Evolutionary conservation across 768 basidiomycete species (phyloP), one percentile per base, ranked within the genome.

Genomic region (Phanerodontia chrysosporium): DNA sequence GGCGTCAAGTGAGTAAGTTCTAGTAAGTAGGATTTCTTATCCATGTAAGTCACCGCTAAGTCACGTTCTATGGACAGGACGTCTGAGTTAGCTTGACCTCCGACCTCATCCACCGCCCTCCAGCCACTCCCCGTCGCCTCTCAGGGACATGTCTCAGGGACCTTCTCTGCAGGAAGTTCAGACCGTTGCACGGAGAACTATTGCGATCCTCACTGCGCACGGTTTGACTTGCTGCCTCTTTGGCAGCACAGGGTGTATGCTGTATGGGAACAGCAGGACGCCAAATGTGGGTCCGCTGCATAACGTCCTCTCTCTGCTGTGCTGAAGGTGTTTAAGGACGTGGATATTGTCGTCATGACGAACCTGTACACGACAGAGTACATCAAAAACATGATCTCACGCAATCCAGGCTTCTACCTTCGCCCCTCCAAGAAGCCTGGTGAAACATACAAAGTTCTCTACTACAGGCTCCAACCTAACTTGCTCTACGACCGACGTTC

Each of bases 281-380:
- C 69, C 70, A 0, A 65, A 65, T 42, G 68, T 67, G 29, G 28
- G 63, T 54, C n/a, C n/a, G n/a, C n/a, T 3, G 16, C 35, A 13
- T 13, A n/a, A 9, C 51, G 44, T 45, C 13, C 7, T 35, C 13
- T 35, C 32, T 13, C 13, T 13, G 28, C 29, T 28, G 4, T n/a
- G 27, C 21, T 46, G 18, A 18, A 10, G 9, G 27, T 30, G n/a
- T 9, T 18, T n/a, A 56, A 81, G 80, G 81, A 82, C 60, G 69
- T 80, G 10, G 80, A 82, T 58, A 67, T 82, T 2, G 70, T 80
- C 25, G 75, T 81, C 13, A 63, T 80, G 42, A 74, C 76, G 5
- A 59, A 65, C 0, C 29, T 35, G 8, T 64, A 73, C 53, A 64
- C 68, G 3, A 70, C 69, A 39, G 79, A 79, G 64, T 62, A 65